Percentiles rank a stretch among this genome's conserved stretches.
Evolutionary conservation across 805 yeast genomes (phyloP).

Genomic region (Ogataea philodendri): DNA sequence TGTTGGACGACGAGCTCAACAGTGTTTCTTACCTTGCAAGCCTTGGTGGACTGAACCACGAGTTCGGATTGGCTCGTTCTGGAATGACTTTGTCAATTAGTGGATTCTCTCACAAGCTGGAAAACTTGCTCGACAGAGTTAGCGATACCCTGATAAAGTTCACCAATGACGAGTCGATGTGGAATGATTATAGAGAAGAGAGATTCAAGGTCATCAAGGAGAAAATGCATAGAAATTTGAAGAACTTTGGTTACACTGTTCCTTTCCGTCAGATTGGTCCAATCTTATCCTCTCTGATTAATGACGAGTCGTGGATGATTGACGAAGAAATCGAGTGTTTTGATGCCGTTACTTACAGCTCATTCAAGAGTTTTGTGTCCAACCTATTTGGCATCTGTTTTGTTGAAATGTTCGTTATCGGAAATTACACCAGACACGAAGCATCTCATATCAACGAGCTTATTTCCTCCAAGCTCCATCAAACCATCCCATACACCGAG

Average conservation of each 20-base stretch:
- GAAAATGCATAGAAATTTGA: constrained; percentile 56
- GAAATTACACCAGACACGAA: constrained; percentile 59
- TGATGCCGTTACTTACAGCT: constrained; percentile 48
- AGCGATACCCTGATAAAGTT: constrained; percentile 52
- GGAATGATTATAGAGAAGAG: constrained; percentile 41
- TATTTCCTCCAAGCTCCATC: constrained; percentile 37
- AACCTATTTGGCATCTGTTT: constrained; percentile 58
- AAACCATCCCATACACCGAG: constrained; percentile 39
- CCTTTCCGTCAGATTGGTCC: constrained; percentile 79
- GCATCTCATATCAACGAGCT: constrained; percentile 50
- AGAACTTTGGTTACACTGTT: constrained; percentile 66
- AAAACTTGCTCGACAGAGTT: constrained; percentile 58
- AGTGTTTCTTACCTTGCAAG: constrained; percentile 82
- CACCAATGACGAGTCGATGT: constrained; percentile 25
- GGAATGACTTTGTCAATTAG: constrained; percentile 66
- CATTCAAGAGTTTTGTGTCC: constrained; percentile 41
- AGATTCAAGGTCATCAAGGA: constrained; percentile 70
- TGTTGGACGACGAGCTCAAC: constrained; percentile 71
- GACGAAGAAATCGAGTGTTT: constrained; percentile 56
- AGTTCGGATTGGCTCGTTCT: constrained; percentile 58
- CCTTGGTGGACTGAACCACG: constrained; percentile 69
- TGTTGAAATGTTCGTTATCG: constrained; percentile 71
- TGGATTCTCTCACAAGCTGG: constrained; percentile 84
- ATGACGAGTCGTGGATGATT: constrained; percentile 66
- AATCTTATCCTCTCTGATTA: constrained; percentile 59